Base-by-base conservation (phyloP, 2,329 filamentous ascomycete genomes). In the Aciculosporium take region DNA sequence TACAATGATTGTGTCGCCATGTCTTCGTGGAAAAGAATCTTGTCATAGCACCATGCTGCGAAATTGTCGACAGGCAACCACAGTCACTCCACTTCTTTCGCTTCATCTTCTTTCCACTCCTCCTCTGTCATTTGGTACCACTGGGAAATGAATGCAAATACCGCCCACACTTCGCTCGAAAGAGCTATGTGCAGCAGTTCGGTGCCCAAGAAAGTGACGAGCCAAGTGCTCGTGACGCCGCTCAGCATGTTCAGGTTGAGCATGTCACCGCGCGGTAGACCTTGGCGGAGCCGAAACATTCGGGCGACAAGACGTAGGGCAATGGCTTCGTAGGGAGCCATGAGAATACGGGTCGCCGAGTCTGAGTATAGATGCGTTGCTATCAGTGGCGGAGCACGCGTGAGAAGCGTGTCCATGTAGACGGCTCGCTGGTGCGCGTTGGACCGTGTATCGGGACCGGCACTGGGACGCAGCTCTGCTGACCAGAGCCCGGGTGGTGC, bases 391-490 rank as follows among this genome's bases (percentile, higher is more conserved):
- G 73, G 71, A 2, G 76, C 58, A 30, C 61, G 63, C 0, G 71
- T 72, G 10, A 77, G 60, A 34, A 65, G 54, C 5, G 67, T 76
- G 36, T 69, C 63, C 12, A 64, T 51, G 43, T 70, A 72, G n/a
- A 55, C 43, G 6, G 62, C 60, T 31, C 51, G 56, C 17, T 53
- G 42, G 24, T 41, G 46, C 13, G 48, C 41, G 10, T 41, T 39
- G 10, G 46, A 42, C 32, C 54, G 53, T 12, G 54, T 37, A 28
- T 65, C 61, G 3, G 51, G 43, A 1, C 56, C 56, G 21, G 58
- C 55, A 45, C 67, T 76, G 3, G 72, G 71, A 1, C 73, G 66
- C 15, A 77, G 54, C 50, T 78, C 74, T 10, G 74, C 73, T 4
- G 70, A 73, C 74, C 74, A 78, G 1, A 72, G 53, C 12, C 70